phyloP scores from a whole-genome alignment of 768 basidiomycete species.

The Mycena amicta region DNA sequence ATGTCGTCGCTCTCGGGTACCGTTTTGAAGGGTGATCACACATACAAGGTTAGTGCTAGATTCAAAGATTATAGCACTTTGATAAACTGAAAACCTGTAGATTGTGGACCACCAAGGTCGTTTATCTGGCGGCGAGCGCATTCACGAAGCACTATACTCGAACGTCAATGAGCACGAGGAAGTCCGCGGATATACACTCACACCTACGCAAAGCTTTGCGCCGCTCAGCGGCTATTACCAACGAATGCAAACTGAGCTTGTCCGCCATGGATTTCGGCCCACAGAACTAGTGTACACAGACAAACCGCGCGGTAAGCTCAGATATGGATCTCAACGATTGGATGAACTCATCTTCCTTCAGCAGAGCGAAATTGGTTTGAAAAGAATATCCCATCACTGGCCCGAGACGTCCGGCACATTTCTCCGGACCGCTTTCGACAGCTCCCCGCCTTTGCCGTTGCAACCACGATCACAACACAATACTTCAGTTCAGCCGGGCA shows the following conservation, averaged over 20 bases:
- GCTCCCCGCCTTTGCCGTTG: background rate
- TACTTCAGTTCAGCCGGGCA: background rate
- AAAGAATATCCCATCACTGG: background rate
- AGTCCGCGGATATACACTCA: background rate
- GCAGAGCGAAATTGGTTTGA: background rate
- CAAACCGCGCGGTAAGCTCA: background rate
- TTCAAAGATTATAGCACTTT: background rate
- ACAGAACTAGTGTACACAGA: background rate
- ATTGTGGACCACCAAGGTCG: background rate
- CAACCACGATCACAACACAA: background rate
- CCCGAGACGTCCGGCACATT: background rate
- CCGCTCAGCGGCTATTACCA: background rate
- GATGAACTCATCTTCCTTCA: background rate
- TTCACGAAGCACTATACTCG: background rate
- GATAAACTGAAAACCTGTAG: background rate
- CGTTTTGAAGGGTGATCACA: constrained; percentile 5
- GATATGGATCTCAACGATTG: background rate
- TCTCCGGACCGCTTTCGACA: background rate
- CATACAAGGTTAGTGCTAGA: constrained; percentile 4
- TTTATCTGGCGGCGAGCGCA: background rate
- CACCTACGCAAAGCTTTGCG: background rate
- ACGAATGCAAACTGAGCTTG: background rate
- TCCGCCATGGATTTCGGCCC: background rate
- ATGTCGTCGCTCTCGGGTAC: constrained; percentile 6
- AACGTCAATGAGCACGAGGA: background rate